Conservation (phyloP, 2,329 filamentous ascomycete genomes). For the Talaromyces verruculosus region DNA sequence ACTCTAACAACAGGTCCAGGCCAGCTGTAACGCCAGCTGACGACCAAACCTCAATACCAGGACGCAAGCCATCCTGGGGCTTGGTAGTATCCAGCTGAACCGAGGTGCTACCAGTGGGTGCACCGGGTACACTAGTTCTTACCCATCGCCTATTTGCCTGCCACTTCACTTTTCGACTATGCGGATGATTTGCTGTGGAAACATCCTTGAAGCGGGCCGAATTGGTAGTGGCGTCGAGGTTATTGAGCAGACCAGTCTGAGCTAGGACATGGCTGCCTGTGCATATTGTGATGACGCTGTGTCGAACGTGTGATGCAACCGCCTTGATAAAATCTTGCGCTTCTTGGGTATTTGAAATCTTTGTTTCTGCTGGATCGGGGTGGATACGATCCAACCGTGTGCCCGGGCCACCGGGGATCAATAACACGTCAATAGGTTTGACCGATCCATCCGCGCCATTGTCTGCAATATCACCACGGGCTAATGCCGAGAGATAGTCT, state of each 20-base stretch:
- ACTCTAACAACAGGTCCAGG: conserved; percentile 14
- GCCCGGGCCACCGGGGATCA: conserved; percentile 14
- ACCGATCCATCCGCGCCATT: neutral
- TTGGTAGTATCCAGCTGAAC: neutral
- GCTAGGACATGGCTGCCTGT: conserved; percentile 17
- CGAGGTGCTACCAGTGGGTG: neutral
- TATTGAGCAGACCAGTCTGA: conserved; percentile 17
- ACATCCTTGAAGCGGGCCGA: conserved; percentile 15
- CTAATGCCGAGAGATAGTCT: conserved; percentile 14
- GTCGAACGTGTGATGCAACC: conserved; percentile 13
- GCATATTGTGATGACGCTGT: conserved; percentile 18
- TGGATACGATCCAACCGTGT: conserved; percentile 12
- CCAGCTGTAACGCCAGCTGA: conserved; percentile 15
- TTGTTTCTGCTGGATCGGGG: conserved; percentile 4
- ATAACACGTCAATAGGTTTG: conserved; percentile 16
- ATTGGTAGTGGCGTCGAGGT: conserved; percentile 15
- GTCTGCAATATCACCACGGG: conserved; percentile 1
- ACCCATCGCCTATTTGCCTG: conserved; percentile 12
- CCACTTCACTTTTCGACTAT: conserved; percentile 16
- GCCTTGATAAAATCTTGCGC: conserved; percentile 12
- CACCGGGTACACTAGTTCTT: conserved; percentile 9
- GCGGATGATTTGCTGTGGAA: conserved; percentile 13
- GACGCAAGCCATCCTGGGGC: neutral
- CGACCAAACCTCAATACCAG: conserved; percentile 14
- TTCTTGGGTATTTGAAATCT: conserved; percentile 13